Base-by-base conservation (phyloP, 176 grass and related monocot species). In the Phoenix dactylifera region DNA sequence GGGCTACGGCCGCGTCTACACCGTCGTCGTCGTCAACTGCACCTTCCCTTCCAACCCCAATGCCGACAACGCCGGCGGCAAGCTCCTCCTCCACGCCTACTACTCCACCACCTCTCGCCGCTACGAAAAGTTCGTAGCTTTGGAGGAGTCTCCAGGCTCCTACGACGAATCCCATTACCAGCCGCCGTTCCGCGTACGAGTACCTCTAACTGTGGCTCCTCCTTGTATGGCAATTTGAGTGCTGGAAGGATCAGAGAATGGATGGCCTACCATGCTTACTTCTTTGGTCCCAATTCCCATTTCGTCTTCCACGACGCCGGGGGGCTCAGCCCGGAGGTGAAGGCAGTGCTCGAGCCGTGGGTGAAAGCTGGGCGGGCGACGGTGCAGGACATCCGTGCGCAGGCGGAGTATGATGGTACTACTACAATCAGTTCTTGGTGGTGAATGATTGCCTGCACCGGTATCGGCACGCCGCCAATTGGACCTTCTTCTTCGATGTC, bases 1-100 rank as follows among this genome's bases (percentile, higher is more conserved):
- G 93, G 93, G 93, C 71, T 98, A 98, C 73, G 93, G 93, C 84
- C 93, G 78, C 18, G 81, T 92, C 28, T 98, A 98, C 81, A 92
- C 93, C 17, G 84, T 86, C 17, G 87, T 98, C 39, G 69, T 98
- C 62, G 93, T 92, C 7, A 98, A 98, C 80, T 98, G 93, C 85
- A 98, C 93, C 3, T 98, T 98, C 81, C 18, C 78, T 2, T 16
- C 7, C 1, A 39, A 61, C 12, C 93, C 93, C 55, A 98, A 98
- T 64, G 26, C 82, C 29, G 73, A 98, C 84, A 83, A 76, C 49
- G 70, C 75, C 0, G 93, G 93, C 9, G 93, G 93, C 0, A 53
- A 58, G 15, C 81, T 98, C 48, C 9, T 88, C 16, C 76, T 92
- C 17, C 71, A 88, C 88, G 87, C 93, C 19, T 82, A 88, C 77